Conservation (phyloP, 2,329 filamentous ascomycete genomes). For the Fusarium chlamydosporum region DNA sequence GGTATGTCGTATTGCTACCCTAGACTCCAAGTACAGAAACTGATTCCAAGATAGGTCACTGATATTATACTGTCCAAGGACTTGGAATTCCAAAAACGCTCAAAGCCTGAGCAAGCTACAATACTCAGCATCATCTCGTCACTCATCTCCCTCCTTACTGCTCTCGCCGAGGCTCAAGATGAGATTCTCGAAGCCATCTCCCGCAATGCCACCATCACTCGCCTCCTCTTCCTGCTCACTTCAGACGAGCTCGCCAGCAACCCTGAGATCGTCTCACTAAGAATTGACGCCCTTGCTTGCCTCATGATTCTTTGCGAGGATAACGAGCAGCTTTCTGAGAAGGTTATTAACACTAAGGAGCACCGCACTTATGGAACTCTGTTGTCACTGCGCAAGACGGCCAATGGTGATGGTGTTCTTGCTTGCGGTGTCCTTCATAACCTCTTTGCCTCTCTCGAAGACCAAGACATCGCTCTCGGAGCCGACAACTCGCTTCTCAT, state of each 20-base stretch:
- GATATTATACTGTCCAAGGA: constrained; percentile 61
- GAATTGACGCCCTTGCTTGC: constrained; percentile 67
- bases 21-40: neutral
- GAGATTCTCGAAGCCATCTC: constrained; percentile 71
- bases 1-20: constrained; percentile 56
- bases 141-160: constrained; percentile 66
- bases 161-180: constrained; percentile 71
- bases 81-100: constrained; percentile 61
- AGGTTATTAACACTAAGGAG: constrained; percentile 65
- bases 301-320: constrained; percentile 73
- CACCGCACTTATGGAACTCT: constrained; percentile 65
- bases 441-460: constrained; percentile 64
- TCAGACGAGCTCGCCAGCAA: constrained; percentile 60
- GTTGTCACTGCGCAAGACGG: constrained; percentile 62
- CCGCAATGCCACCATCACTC: constrained; percentile 63
- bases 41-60: constrained; percentile 56
- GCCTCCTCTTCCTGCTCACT: constrained; percentile 69
- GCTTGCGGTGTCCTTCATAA: constrained; percentile 75
- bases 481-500: constrained; percentile 55
- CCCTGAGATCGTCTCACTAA: constrained; percentile 59
- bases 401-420: constrained; percentile 65
- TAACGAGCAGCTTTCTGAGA: constrained; percentile 66
- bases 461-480: constrained; percentile 48
- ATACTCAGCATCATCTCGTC: constrained; percentile 69
- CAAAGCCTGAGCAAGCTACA: constrained; percentile 67